Evolutionary conservation across 768 basidiomycete genomes (phyloP).

Genomic region (Porpolomopsis calyptriformis): DNA sequence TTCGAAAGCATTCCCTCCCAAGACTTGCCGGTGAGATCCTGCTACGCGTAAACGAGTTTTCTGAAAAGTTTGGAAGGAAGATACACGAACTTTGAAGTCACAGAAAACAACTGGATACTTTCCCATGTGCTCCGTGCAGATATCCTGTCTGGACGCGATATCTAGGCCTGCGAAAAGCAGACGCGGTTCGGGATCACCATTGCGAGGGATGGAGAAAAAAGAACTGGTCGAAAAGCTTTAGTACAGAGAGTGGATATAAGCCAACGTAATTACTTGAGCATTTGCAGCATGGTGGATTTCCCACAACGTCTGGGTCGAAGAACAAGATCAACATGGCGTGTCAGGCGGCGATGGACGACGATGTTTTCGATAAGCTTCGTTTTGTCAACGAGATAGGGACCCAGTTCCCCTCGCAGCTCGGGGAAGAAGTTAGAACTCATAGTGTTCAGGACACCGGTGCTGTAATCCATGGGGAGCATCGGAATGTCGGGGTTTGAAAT

Average conservation of each 20-base stretch:
- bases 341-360: conserved; percentile 7
- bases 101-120: conserved; percentile 11
- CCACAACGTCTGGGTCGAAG: conserved; percentile 11
- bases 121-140: conserved; percentile 11
- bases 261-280: conserved; percentile 7
- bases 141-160: conserved; percentile 9
- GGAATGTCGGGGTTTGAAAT: too few species aligned
- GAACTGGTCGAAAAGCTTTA: not conserved
- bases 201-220: conserved; percentile 10
- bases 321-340: conserved; percentile 10
- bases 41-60: conserved; percentile 11
- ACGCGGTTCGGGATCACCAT: conserved; percentile 8
- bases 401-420: conserved; percentile 6
- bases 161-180: conserved; percentile 11
- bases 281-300: conserved; percentile 11
- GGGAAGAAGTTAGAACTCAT: conserved; percentile 11
- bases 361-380: conserved; percentile 12
- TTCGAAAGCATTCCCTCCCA: conserved; percentile 9
- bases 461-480: conserved; percentile 2
- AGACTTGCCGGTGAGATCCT: conserved; percentile 8
- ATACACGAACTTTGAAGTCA: conserved; percentile 10
- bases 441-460: conserved; percentile 5
- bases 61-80: conserved; percentile 10
- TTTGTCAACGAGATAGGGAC: conserved; percentile 11
- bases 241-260: conserved; percentile 1